Evolutionary conservation across 257 asterid genomes (phyloP), one percentile per base, ranked within the genome.

Genomic region (Orobanche coerulescens): DNA sequence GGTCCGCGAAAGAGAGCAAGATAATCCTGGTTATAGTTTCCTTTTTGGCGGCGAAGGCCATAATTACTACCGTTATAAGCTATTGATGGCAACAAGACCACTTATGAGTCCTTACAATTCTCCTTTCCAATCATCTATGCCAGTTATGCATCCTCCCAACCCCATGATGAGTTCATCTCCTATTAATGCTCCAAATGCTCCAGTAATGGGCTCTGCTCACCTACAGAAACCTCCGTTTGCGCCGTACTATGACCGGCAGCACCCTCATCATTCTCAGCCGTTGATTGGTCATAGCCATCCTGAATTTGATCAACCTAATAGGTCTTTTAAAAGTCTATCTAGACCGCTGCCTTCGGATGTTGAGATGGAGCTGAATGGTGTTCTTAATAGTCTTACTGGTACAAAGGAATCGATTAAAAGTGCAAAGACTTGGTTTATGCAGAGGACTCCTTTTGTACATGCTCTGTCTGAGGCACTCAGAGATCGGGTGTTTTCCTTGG

Each of bases 381-480:
- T 92, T 74, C 82, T 92, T 58, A 92, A 75, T 78, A 86, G 26
- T 74, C 94, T 92, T 51, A 75, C 85, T 23, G 96, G 98, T 59
- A 92, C 96, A n/a, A 92, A 92, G 73, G 98, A 92, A 82, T 92
- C 98, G 0, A 92, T 92, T 49, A 92, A 88, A 81, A 82, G 96
- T 72, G 96, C 98, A 24, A 92, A 92, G 82, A 82, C 81, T 65
- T 92, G 98, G 98, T 92, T 92, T 79, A 92, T 92, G 93, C 98
- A 92, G 76, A 79, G 96, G 75, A 71, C 95, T 65, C 81, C 96
- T 53, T 92, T 86, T 68, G 71, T 76, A 62, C 86, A 90, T 7
- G 84, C 79, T 34, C 73, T 88, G 67, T 95, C 96, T 15, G 98
- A 92, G 84, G 94, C 94, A 46, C 88, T 92, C 43, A 90, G 90